Conservation (phyloP, 75 land plant species). For the Gnetum montanum region DNA sequence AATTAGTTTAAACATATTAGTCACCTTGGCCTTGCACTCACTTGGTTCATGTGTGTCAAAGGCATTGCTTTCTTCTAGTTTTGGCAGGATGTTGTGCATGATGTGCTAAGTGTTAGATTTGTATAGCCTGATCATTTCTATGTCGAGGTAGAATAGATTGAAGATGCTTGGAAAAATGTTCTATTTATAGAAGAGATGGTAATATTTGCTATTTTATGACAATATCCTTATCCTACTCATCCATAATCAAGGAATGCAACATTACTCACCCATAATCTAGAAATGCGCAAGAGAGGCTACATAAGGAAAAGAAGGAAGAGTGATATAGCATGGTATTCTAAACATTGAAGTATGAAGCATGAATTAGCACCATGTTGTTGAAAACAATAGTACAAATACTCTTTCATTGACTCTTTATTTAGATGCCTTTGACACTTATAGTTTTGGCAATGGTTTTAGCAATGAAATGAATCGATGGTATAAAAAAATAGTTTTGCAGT, state of each 20-base stretch:
- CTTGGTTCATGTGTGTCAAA: conserved; percentile 90
- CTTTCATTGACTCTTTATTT: neutral
- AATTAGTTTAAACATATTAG: conserved; percentile 77
- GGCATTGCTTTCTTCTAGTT: conserved; percentile 99
- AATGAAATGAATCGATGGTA: too few species aligned
- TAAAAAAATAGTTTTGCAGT: too few species aligned
- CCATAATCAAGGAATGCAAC: too few species aligned
- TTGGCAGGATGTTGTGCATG: conserved; percentile 63
- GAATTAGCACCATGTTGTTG: neutral
- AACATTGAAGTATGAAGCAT: neutral
- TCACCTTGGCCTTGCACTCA: conserved; percentile 84
- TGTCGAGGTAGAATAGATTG: conserved; percentile 72
- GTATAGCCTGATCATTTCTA: conserved; percentile 87
- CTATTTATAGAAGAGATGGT: conserved; percentile 93
- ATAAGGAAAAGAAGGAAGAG: conserved; percentile 41
- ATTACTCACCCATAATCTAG: too few species aligned
- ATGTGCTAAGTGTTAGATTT: neutral
- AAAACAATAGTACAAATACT: neutral
- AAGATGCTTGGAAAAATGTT: conserved; percentile 80
- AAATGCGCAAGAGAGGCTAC: conserved; percentile 26
- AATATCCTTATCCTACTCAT: conserved; percentile 68
- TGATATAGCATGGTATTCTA: conserved; percentile 1
- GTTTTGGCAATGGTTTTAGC: too few species aligned
- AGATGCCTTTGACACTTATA: too few species aligned
- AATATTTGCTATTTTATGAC: conserved; percentile 71